Conservation (phyloP, 169 alveolate species). For the Nephromyces sp. region DNA sequence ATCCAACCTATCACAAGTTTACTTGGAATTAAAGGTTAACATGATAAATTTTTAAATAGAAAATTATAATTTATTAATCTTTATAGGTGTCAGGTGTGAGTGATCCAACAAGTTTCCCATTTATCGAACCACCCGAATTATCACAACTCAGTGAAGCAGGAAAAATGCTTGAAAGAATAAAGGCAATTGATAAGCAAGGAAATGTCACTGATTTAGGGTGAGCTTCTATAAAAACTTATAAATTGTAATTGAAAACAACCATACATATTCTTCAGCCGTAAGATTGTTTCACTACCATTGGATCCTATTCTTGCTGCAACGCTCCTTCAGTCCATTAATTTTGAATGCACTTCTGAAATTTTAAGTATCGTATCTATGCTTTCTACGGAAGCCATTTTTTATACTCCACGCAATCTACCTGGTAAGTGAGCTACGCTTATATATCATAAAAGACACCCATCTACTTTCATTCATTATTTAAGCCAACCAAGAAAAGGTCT, state of each 20-base stretch:
- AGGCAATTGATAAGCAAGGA: conserved; percentile 94
- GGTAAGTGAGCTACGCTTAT: neutral
- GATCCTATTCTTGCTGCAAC: conserved; percentile 93
- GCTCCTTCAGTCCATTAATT: conserved; percentile 69
- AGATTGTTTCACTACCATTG: conserved; percentile 93
- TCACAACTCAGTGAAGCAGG: conserved; percentile 94
- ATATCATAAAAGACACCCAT: neutral
- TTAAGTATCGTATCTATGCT: conserved; percentile 93
- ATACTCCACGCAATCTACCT: neutral
- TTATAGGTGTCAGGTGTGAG: conserved; percentile 1
- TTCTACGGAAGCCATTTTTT: conserved; percentile 88
- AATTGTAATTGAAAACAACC: neutral
- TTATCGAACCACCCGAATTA: conserved; percentile 98
- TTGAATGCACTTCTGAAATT: conserved; percentile 85
- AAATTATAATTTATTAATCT: neutral
- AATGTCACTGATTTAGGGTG: conserved; percentile 85
- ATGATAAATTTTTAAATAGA: neutral
- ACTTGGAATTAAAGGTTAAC: conserved; percentile 22
- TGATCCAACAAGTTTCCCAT: conserved; percentile 79
- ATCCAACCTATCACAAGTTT: conserved; percentile 25
- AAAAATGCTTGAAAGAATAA: conserved; percentile 84
- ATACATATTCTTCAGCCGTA: conserved; percentile 22
- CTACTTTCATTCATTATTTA: neutral
- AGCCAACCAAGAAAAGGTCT: neutral
- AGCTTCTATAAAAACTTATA: neutral